Base-by-base conservation (phyloP, 2,329 filamentous ascomycete species). In the Colletotrichum shisoi region DNA sequence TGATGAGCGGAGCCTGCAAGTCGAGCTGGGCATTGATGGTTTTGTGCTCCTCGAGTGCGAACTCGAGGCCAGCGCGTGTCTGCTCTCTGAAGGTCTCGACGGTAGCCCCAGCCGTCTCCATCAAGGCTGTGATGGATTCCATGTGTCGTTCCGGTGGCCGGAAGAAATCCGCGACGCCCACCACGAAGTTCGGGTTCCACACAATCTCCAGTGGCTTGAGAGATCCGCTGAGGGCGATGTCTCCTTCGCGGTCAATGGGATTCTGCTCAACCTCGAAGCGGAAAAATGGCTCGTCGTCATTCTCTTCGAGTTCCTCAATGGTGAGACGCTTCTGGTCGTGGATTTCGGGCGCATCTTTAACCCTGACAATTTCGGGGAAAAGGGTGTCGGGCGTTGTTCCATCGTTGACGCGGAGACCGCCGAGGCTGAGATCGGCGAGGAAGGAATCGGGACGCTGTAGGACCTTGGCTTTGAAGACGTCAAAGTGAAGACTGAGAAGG, bases 21-120 rank as follows among this genome's bases (percentile, higher is more conserved):
- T 99, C 95, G 49, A 99, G 84, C 72, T 98, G 93, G 15, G 94
- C 94, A 73, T 99, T 97, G 76, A 99, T 90, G 2, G 95, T 98
- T 82, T 97, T 98, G 83, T 99, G 95, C 76, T 99, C 96, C 74
- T 97, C 91, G 3, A 99, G 82, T 0, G 95, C 96, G 78, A 97
- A 99, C 77, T 99, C 94, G 40, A 99, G 86, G 31, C 95, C 94
- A 57, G 95, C 94, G 76, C 96, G 87, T 4, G 96, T 99, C 79
- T 99, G 96, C 76, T 98, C 94, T 40, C 96, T 87, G 66, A 99
- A 84, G 8, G 94, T 94, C 78, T 99, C 94, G 0, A 99, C 94
- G 0, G 95, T 99, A 1, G 94, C 94, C 27, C 95, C 94, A 5
- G 95, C 95, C 53, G 91, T 93, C 78, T 99, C 96, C 89, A 99